Evolutionary conservation across 257 asterid species (phyloP).

Genomic region (Lycium ferocissimum): DNA sequence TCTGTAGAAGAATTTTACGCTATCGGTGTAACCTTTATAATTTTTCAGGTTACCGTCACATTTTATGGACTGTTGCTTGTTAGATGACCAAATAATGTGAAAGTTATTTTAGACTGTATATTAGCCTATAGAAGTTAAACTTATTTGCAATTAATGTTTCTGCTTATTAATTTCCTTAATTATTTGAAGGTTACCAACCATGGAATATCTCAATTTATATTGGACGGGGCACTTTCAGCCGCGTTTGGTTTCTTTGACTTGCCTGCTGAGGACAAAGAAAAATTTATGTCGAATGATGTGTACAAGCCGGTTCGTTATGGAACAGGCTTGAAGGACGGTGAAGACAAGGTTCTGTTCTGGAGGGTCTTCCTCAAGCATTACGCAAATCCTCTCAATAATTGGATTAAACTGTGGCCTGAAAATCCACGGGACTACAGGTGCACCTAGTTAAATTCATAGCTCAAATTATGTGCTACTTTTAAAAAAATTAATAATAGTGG

Average conservation of each 20-base stretch:
- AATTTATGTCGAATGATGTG: conserved; percentile 50
- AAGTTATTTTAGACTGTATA: too few relatives aligned
- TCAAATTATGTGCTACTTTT: background rate
- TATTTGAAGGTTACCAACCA: conserved; percentile 52
- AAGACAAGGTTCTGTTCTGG: conserved; percentile 49
- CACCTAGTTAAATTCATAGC: background rate
- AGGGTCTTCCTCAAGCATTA: conserved; percentile 64
- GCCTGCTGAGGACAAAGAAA: conserved; percentile 43
- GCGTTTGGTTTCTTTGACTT: conserved; percentile 49
- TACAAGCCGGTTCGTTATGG: conserved; percentile 52
- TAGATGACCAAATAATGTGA: too few relatives aligned
- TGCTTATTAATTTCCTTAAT: background rate
- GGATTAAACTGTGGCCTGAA: conserved; percentile 57
- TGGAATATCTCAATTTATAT: conserved; percentile 43
- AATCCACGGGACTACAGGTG: conserved; percentile 53
- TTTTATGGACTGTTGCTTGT: background rate
- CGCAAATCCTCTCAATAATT: conserved; percentile 55
- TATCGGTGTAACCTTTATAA: background rate
- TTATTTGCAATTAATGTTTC: background rate
- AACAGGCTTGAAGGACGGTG: conserved; percentile 49
- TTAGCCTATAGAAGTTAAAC: background rate
- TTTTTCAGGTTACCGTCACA: background rate
- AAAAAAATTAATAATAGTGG: background rate
- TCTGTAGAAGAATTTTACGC: too few relatives aligned
- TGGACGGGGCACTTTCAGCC: conserved; percentile 47